phyloP scores from a whole-genome alignment of 179 eudicot genomes.

The Drosera spatulata region DNA sequence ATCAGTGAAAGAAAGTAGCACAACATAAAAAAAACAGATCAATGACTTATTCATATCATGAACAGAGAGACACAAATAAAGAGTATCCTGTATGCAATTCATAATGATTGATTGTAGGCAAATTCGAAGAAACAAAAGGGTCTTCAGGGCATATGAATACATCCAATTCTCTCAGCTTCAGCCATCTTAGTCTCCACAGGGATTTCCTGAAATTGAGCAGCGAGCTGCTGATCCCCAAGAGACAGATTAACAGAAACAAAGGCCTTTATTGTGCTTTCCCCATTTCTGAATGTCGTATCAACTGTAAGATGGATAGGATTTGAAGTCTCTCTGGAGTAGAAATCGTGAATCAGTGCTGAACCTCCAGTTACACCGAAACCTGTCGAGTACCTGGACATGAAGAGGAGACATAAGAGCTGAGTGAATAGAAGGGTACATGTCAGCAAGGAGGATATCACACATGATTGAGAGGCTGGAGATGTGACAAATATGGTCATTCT shows the following conservation, averaged over 20 bases:
- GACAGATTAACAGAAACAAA: constrained; percentile 66
- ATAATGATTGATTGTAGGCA: neutral
- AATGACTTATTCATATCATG: too few species aligned
- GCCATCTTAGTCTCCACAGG: constrained; percentile 76
- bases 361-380: constrained; percentile 92
- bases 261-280: constrained; percentile 70
- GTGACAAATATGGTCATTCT: too few species aligned
- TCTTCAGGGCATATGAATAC: constrained; percentile 30
- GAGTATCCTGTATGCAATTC: neutral
- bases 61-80: too few species aligned
- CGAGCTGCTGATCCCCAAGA: constrained; percentile 86
- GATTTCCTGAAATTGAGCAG: constrained; percentile 92
- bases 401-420: too few species aligned
- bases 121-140: neutral
- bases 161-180: constrained; percentile 94
- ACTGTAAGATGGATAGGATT: constrained; percentile 77
- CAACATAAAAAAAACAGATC: too few species aligned
- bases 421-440: too few species aligned
- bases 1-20: neutral
- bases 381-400: constrained; percentile 74
- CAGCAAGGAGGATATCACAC: too few species aligned
- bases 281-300: constrained; percentile 69
- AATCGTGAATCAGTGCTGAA: constrained; percentile 88
- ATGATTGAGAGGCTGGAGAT: too few species aligned
- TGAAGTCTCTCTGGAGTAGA: constrained; percentile 74